Conservation (phyloP, 2,329 filamentous ascomycete species). For the Didymella segeticola region DNA sequence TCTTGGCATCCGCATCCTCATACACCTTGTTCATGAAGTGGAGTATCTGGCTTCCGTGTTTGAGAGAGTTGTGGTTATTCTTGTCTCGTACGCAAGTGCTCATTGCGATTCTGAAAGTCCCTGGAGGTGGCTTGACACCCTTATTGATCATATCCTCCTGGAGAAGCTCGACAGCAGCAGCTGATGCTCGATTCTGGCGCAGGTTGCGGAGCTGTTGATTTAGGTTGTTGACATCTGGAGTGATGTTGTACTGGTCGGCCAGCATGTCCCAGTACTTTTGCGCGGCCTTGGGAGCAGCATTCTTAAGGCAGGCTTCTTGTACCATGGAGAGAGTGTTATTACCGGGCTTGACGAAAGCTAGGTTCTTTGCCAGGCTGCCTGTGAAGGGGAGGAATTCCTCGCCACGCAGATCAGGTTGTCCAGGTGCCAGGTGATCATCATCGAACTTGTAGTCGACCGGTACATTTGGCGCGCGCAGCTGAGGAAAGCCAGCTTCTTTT, state of each 20-base stretch:
- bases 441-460: conserved; percentile 34
- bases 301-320: conserved; percentile 67
- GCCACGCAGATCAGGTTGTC: conserved; percentile 30
- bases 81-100: conserved; percentile 76
- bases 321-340: conserved; percentile 71
- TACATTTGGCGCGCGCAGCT: conserved; percentile 47
- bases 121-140: conserved; percentile 42
- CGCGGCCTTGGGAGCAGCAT: conserved; percentile 68
- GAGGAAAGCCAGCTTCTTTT: conserved; percentile 32
- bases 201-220: conserved; percentile 72
- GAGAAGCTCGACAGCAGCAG: conserved; percentile 66
- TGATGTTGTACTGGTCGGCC: conserved; percentile 64
- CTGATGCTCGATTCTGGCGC: conserved; percentile 69
- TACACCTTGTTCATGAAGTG: conserved; percentile 48
- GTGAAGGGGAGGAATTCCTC: conserved; percentile 43
- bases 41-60: conserved; percentile 69
- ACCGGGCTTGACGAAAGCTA: conserved; percentile 55
- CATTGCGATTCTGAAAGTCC: conserved; percentile 76
- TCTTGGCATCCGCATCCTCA: conserved; percentile 41
- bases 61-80: conserved; percentile 73
- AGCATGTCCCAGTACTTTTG: conserved; percentile 79
- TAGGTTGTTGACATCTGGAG: conserved; percentile 76
- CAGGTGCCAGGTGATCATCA: conserved; percentile 37
- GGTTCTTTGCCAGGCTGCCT: conserved; percentile 37
- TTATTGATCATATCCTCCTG: conserved; percentile 38